Base-by-base conservation (phyloP, 208 protist species). In the Trypanosoma mega region DNA sequence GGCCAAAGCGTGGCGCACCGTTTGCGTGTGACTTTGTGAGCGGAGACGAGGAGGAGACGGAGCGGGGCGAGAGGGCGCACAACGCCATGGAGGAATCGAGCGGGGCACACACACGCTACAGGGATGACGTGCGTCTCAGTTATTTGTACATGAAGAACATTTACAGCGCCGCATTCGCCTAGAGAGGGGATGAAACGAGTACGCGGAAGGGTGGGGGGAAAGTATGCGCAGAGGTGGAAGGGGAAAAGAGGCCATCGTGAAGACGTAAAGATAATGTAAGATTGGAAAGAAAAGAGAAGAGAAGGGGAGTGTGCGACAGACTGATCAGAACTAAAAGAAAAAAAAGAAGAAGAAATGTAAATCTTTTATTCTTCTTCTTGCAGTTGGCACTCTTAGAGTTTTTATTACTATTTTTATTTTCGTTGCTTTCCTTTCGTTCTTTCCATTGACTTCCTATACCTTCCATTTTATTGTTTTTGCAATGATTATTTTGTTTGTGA, bases 81-180 rank as follows among this genome's bases (percentile, higher is more conserved):
- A 67, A 47, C 23, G 51, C 3, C 1, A 26, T 55, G 23, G 29
- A 41, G 48, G 37, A 44, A 21, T 78, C 61, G 66, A 51, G 62
- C 2, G 20, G 46, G 7, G 0, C 2, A 57, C 20, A 20, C 20
- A 39, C 24, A 23, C 21, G 48, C 29, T 72, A 72, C 30, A 29
- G 18, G 1, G 65, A 72, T 47, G 65, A 72, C 41, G 34, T 72
- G 7, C 65, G 65, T 14, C 36, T 72, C 30, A 72, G 65, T 47
- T 64, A 60, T 21, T 11, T 72, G 21, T 72, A 72, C 39, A 72
- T 72, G 65, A 72, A 72, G 53, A 51, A 43, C 43, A 51, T 72
- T 39, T 72, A 65, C 44, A 64, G 47, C 11, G 27, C 34, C 20
- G 50, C 51, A 52, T 67, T 59, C 51, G 49, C 60, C 2, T 58